These are phyloP conservation scores for Pseudocercospora pini-densiflorae DNA, from an alignment of 2,329 filamentous ascomycete species.

Conservation along the genomic window DNA sequence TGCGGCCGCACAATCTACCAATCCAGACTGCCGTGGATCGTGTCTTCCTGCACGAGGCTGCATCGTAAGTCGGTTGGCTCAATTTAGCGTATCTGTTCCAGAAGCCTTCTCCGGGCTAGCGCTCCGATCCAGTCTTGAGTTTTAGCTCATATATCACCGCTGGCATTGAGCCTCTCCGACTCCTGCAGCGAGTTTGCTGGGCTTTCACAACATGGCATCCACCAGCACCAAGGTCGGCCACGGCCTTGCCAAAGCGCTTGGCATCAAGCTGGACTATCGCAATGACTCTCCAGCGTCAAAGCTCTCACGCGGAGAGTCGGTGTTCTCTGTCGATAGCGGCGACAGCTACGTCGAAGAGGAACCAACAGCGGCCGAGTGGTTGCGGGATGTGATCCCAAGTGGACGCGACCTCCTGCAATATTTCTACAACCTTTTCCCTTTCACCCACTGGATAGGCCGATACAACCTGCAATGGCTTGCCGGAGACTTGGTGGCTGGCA, in stretches of 20 bases:
- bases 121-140: background rate
- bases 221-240: conserved; percentile 67
- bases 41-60: conserved; percentile 7
- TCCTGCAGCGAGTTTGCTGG: background rate
- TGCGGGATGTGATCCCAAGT: conserved; percentile 67
- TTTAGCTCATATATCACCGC: background rate
- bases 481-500: conserved; percentile 87
- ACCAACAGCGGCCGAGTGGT: conserved; percentile 75
- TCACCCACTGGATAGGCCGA: conserved; percentile 81
- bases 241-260: conserved; percentile 75
- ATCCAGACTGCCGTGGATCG: conserved; percentile 17
- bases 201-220: conserved; percentile 34
- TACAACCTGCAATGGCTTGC: conserved; percentile 91
- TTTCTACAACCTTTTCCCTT: conserved; percentile 77
- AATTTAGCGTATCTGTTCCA: conserved; percentile 11
- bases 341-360: conserved; percentile 84
- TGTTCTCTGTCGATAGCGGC: conserved; percentile 72
- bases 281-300: conserved; percentile 60
- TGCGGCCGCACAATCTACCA: background rate
- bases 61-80: conserved; percentile 12
- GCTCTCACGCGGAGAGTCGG: conserved; percentile 76
- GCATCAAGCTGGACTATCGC: conserved; percentile 77
- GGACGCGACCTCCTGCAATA: conserved; percentile 63
- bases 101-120: conserved; percentile 11
- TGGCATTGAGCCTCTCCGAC: background rate